Percentiles rank a stretch among this genome's conserved stretches.
Conservation (phyloP, 2,329 filamentous ascomycete species). For the Grosmannia huntii region DNA sequence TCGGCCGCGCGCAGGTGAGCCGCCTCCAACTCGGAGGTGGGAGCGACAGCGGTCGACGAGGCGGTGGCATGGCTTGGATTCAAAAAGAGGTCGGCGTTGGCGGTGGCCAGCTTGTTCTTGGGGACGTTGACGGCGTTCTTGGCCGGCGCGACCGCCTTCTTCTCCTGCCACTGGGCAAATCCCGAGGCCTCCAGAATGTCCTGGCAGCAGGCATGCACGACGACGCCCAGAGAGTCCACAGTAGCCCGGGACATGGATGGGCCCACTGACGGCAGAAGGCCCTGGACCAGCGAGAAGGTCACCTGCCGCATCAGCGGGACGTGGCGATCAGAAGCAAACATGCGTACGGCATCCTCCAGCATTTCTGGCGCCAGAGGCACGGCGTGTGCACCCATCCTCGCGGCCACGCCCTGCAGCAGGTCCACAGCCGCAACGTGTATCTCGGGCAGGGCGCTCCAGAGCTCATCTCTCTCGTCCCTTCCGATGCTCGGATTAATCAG, state of each 20-base stretch:
- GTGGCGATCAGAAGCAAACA: slow-evolving; percentile 48
- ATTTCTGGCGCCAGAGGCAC: slow-evolving; percentile 49
- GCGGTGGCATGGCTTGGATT: slow-evolving; percentile 21
- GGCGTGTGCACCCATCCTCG: slow-evolving; percentile 44
- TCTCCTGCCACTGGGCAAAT: background rate
- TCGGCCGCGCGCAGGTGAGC: slow-evolving; percentile 44
- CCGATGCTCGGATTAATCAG: slow-evolving; percentile 60
- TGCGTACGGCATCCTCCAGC: slow-evolving; percentile 58
- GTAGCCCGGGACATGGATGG: slow-evolving; percentile 53
- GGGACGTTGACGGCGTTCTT: slow-evolving; percentile 19
- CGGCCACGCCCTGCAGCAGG: slow-evolving; percentile 43
- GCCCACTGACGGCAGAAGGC: slow-evolving; percentile 49
- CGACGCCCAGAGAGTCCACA: slow-evolving; percentile 46
- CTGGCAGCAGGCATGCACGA: slow-evolving; percentile 58
- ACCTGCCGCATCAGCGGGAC: slow-evolving; percentile 42
- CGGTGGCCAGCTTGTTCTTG: slow-evolving; percentile 29
- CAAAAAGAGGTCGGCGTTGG: slow-evolving; percentile 65
- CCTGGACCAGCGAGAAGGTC: slow-evolving; percentile 45
- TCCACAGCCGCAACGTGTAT: slow-evolving; percentile 61
- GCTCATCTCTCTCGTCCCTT: slow-evolving; percentile 67
- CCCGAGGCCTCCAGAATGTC: slow-evolving; percentile 52
- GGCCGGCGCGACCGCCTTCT: slow-evolving; percentile 18
- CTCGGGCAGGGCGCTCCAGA: slow-evolving; percentile 60
- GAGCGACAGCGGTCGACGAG: background rate
- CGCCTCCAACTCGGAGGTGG: slow-evolving; percentile 22